These are phyloP conservation scores for Irpex sp. DNA, from an alignment of 1,284 basidiomycete species.

Conservation along the genomic window DNA sequence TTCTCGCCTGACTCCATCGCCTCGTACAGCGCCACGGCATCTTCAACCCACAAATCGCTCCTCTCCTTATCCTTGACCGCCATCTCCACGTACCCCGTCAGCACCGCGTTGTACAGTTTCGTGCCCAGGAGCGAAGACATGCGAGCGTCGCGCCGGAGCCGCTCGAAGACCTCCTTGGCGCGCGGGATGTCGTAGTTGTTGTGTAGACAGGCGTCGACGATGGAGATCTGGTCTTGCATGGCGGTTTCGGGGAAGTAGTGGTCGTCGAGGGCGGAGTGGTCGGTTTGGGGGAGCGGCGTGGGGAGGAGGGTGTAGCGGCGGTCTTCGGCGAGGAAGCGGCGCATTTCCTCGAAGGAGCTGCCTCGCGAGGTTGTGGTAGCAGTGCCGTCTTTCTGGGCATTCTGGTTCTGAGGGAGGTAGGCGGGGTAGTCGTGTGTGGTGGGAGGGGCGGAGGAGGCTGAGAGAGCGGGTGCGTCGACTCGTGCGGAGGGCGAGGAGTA, in stretches of 20 bases:
- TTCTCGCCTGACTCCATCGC: conserved; percentile 43
- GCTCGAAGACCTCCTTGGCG: conserved; percentile 64
- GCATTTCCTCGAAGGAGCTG: conserved; percentile 37
- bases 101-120: conserved; percentile 49
- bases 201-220: conserved; percentile 79
- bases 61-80: conserved; percentile 43
- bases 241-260: conserved; percentile 61
- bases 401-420: conserved; percentile 28
- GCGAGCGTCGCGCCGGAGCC: conserved; percentile 37
- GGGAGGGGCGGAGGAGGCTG: conserved; percentile 38
- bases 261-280: conserved; percentile 37
- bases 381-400: too few relatives aligned
- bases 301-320: conserved; percentile 57
- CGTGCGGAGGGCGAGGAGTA: conserved; percentile 59
- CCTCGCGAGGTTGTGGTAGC: conserved; percentile 3
- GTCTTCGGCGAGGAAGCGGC: conserved; percentile 45
- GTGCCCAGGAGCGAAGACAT: conserved; percentile 35
- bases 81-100: conserved; percentile 62
- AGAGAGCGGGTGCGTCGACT: conserved; percentile 45
- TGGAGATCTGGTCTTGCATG: conserved; percentile 64
- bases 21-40: conserved; percentile 55
- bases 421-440: conserved; percentile 35
- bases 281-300: conserved; percentile 51
- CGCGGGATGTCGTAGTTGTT: conserved; percentile 69
- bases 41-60: conserved; percentile 50